Evolutionary conservation across 345 rosid species (phyloP).

Genomic region (Nephelium lappaceum): DNA sequence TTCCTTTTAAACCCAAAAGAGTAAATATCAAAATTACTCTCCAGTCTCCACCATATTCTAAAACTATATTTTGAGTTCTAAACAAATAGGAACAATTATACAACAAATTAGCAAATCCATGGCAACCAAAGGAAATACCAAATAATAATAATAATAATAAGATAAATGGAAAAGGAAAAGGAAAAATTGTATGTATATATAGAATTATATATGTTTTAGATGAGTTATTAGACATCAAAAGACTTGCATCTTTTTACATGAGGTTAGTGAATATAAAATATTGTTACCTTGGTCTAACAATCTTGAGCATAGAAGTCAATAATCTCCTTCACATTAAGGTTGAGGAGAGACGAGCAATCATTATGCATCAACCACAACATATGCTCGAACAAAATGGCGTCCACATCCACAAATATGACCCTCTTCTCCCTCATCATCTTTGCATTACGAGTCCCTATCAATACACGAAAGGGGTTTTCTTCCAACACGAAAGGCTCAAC

Average conservation of each 20-base stretch:
- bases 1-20: too few relatives aligned
- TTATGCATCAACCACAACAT: slow-evolving; percentile 83
- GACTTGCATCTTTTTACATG: not conserved
- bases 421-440: slow-evolving; percentile 25
- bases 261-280: not conserved
- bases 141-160: too few relatives aligned
- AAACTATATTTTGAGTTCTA: too few relatives aligned
- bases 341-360: slow-evolving; percentile 64
- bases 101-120: too few relatives aligned
- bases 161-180: too few relatives aligned
- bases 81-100: too few relatives aligned
- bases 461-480: slow-evolving; percentile 62
- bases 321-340: slow-evolving; percentile 75
- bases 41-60: too few relatives aligned
- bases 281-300: slow-evolving; percentile 18
- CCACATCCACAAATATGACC: slow-evolving; percentile 62
- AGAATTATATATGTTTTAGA: too few relatives aligned
- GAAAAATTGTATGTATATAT: not conserved
- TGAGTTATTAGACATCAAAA: not conserved
- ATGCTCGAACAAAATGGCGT: slow-evolving; percentile 88
- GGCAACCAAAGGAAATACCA: too few relatives aligned
- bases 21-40: too few relatives aligned
- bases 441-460: slow-evolving; percentile 38
- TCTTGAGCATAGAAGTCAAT: slow-evolving; percentile 83
- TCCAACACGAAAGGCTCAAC: slow-evolving; percentile 66